These are phyloP conservation scores for Adenanthera pavonina DNA, from an alignment of 306 rosid genomes.

Conservation along the genomic window DNA sequence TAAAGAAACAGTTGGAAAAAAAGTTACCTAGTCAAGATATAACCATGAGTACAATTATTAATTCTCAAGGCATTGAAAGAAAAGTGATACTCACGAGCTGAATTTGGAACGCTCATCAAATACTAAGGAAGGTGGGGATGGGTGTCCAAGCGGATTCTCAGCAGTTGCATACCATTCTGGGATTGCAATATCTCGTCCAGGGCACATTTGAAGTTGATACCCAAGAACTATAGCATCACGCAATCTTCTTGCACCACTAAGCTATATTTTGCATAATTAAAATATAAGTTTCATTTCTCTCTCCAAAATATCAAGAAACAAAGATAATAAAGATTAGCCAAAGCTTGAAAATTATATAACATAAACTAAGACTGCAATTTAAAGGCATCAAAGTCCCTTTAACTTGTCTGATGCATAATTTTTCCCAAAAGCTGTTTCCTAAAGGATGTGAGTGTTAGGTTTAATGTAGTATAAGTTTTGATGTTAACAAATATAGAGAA, in stretches of 20 bases:
- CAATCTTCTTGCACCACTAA: constrained; percentile 94
- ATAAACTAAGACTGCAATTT: constrained; percentile 27
- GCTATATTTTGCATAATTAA: constrained; percentile 56
- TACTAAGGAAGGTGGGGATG: constrained; percentile 54
- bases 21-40: constrained; percentile 22
- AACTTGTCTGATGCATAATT: constrained; percentile 90
- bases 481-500: too few species aligned
- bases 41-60: not conserved
- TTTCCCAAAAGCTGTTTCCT: constrained; percentile 92
- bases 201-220: constrained; percentile 92
- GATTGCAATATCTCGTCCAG: constrained; percentile 83
- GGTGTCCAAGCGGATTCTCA: constrained; percentile 70
- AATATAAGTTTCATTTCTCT: constrained; percentile 23
- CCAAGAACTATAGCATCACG: constrained; percentile 98
- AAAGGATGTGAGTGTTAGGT: constrained; percentile 70
- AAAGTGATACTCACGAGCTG: constrained; percentile 64
- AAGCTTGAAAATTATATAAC: not conserved
- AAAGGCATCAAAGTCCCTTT: constrained; percentile 19
- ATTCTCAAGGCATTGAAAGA: not conserved
- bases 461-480: too few species aligned
- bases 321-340: not conserved
- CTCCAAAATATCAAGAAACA: constrained; percentile 25
- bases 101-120: constrained; percentile 39
- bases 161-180: constrained; percentile 98
- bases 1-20: constrained; percentile 1